Base-by-base conservation (phyloP, 2,329 filamentous ascomycete genomes). In the Celoporthe dispersa region DNA sequence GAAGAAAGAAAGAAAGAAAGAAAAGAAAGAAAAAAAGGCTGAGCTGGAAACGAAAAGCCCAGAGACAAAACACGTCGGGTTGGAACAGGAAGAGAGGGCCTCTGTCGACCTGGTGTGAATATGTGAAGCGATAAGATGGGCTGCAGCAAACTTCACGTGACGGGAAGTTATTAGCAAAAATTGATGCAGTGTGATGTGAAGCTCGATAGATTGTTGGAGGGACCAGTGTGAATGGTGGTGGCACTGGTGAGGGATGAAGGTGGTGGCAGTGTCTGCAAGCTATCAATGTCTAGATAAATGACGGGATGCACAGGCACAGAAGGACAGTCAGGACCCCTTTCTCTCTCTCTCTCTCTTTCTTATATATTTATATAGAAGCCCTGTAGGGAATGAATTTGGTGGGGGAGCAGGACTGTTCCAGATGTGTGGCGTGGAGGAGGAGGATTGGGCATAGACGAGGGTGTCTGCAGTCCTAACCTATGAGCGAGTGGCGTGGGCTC, bases 41-140 rank as follows among this genome's bases (percentile, higher is more conserved):
- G 51, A 6, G 51, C n/a, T 55, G 14, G 41, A 63, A 37, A 28
- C 11, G n/a, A 31, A 66, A 51, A 33, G 35, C 25, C n/a, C 61
- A 19, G 41, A 48, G 44, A 48, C 19, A 48, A 48, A 48, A 48
- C 12, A 6, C 16, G 44, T 48, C 22, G 44, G 44, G 44, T 48
- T 48, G 44, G 11, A 8, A 7, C 11, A 22, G n/a, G 44, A 48
- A 7, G n/a, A n/a, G 9, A 61, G 55, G 65, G 28, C 28, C 33
- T 33, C 60, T 64, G 37, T 53, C 51, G 8, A 66, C 64, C 64
- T 66, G 51, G 1, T 48, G 44, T 48, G 44, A n/a, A 48, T 48
- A 22, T 48, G 44, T n/a, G 22, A 48, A 48, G 44, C n/a, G 44
- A 48, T 11, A 11, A 7, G 19, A n/a, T 48, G 44, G 44, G 7